A percentile compares a stretch with the other conserved stretches of the same genome.
Evolutionary conservation across 306 rosid genomes (phyloP).

Genomic region (Pterocarpus macrocarpus): DNA sequence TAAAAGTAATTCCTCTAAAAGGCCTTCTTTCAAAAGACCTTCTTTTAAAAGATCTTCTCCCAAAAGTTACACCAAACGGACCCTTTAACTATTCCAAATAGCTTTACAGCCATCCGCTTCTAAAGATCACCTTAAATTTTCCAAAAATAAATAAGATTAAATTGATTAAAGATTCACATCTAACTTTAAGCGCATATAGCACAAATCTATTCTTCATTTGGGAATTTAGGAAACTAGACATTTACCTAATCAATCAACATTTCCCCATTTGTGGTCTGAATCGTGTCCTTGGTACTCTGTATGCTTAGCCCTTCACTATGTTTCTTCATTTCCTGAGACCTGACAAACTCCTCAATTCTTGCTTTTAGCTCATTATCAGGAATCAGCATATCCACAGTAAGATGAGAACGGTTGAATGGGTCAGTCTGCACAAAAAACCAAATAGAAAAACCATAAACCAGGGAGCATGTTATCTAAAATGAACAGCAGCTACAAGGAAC

Average conservation of each 20-base stretch:
- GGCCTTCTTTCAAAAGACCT: no score
- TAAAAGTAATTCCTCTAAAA: no score
- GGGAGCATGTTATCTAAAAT: background rate
- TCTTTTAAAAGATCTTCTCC: no score
- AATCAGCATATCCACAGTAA: slow-evolving; percentile 86
- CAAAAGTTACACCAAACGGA: no score
- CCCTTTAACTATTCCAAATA: slow-evolving; percentile 30
- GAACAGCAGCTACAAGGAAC: slow-evolving; percentile 10
- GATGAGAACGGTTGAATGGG: slow-evolving; percentile 98
- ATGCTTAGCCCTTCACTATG: slow-evolving; percentile 56
- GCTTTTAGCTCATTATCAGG: slow-evolving; percentile 75
- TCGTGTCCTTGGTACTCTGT: slow-evolving; percentile 72
- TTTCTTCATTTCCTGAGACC: slow-evolving; percentile 76
- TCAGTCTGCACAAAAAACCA: slow-evolving; percentile 71
- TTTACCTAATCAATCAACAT: slow-evolving; percentile 83
- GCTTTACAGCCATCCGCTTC: slow-evolving; percentile 45
- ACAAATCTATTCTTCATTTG: slow-evolving; percentile 8
- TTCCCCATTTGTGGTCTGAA: slow-evolving; percentile 77
- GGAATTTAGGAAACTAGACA: slow-evolving; percentile 16
- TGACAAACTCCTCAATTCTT: slow-evolving; percentile 82
- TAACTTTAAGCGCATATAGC: slow-evolving; percentile 8
- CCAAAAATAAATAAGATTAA: background rate
- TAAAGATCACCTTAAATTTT: slow-evolving; percentile 30
- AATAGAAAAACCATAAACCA: slow-evolving; percentile 33
- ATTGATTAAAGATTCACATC: slow-evolving; percentile 7